phyloP scores from a whole-genome alignment of 108 stramenopile genomes.

The Parietichytrium sp. region DNA sequence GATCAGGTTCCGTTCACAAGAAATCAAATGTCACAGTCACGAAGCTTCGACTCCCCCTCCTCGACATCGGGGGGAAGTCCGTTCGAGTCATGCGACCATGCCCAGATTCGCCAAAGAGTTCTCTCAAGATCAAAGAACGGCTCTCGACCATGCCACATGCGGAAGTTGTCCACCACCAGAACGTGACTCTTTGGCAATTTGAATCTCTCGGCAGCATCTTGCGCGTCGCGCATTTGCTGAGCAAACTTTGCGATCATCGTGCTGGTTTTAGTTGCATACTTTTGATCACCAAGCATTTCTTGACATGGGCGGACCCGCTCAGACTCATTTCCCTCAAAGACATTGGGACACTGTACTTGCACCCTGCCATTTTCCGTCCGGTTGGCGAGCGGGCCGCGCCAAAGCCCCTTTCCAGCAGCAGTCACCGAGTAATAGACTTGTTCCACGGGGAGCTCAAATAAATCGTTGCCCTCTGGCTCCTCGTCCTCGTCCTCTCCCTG shows the following conservation, averaged over 20 bases:
- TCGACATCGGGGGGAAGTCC: slow-evolving; percentile 1
- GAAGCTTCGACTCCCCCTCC: background rate
- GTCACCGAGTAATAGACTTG: background rate
- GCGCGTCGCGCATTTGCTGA: background rate
- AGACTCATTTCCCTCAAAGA: slow-evolving; percentile 24
- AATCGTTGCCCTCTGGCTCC: background rate
- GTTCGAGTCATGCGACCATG: background rate
- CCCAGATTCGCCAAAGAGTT: slow-evolving; percentile 28
- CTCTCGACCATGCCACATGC: slow-evolving; percentile 23
- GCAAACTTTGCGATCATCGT: slow-evolving; percentile 5
- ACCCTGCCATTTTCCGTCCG: background rate
- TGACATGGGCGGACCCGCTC: background rate
- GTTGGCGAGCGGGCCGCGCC: background rate
- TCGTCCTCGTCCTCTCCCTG: too few species aligned
- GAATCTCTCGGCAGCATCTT: background rate
- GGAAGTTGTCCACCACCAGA: background rate
- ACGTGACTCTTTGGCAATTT: background rate
- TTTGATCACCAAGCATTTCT: background rate
- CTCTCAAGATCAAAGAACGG: background rate
- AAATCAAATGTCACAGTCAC: background rate
- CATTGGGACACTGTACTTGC: background rate
- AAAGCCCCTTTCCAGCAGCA: background rate
- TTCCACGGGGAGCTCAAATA: background rate
- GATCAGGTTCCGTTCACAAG: too few species aligned
- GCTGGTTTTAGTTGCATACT: too few species aligned